These are phyloP conservation scores for Candida caryicola DNA, from an alignment of 805 yeast genomes.

Conservation along the genomic window DNA sequence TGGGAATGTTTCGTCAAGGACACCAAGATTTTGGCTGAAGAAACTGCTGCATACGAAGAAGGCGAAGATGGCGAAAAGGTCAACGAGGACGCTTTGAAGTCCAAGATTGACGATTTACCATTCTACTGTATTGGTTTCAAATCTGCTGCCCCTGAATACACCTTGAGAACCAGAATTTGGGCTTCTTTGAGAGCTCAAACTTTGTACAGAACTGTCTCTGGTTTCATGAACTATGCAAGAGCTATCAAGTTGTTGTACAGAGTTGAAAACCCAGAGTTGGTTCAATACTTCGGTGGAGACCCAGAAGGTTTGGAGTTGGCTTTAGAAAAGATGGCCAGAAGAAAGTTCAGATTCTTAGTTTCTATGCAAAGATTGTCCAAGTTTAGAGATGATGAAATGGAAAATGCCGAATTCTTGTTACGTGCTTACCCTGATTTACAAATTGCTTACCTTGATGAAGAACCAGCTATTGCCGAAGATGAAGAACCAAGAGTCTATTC, in stretches of 20 bases:
- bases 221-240: slow-evolving; percentile 97
- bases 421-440: slow-evolving; percentile 83
- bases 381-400: slow-evolving; percentile 71
- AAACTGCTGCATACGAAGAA: slow-evolving; percentile 77
- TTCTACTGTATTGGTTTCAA: slow-evolving; percentile 96
- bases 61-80: slow-evolving; percentile 44
- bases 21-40: slow-evolving; percentile 92
- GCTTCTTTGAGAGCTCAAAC: slow-evolving; percentile 97
- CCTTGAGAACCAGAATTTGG: slow-evolving; percentile 96
- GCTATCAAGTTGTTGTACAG: slow-evolving; percentile 91
- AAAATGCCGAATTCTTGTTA: slow-evolving; percentile 75
- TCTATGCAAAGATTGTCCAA: slow-evolving; percentile 82
- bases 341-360: slow-evolving; percentile 77
- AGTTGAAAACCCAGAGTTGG: slow-evolving; percentile 92
- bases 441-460: slow-evolving; percentile 94
- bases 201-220: slow-evolving; percentile 92
- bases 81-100: slow-evolving; percentile 63
- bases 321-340: slow-evolving; percentile 80
- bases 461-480: slow-evolving; percentile 69
- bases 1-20: slow-evolving; percentile 98
- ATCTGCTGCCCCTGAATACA: slow-evolving; percentile 95
- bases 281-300: slow-evolving; percentile 98
- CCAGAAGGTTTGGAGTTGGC: slow-evolving; percentile 96
- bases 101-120: slow-evolving; percentile 87
- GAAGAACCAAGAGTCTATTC: slow-evolving; percentile 73